These are phyloP conservation scores for Adansonia gregorii DNA, from an alignment of 441 rosid species.

Conservation along the genomic window DNA sequence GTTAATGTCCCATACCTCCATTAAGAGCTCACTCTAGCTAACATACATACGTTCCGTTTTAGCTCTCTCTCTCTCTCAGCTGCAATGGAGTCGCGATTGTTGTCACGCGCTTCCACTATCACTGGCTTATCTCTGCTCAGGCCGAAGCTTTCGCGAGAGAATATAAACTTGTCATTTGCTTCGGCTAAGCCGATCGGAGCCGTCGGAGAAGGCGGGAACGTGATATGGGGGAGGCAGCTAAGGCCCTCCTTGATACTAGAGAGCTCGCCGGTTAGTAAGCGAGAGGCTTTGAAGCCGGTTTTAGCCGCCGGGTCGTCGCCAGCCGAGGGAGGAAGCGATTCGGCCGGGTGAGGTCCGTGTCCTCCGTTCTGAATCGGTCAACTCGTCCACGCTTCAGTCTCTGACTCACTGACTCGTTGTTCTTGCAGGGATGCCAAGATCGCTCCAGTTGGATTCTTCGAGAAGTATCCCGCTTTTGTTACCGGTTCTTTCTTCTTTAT, in stretches of 20 bases:
- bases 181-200: slow-evolving; percentile 56
- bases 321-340: slow-evolving; percentile 73
- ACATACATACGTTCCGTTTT: slow-evolving; percentile 24
- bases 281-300: slow-evolving; percentile 48
- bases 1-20: neutral
- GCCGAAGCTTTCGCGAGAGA: slow-evolving; percentile 46
- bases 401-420: slow-evolving; percentile 42
- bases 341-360: slow-evolving; percentile 94
- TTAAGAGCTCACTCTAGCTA: slow-evolving; percentile 36
- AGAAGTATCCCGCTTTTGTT: slow-evolving; percentile 71
- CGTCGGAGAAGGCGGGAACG: slow-evolving; percentile 71
- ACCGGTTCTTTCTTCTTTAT: slow-evolving; percentile 97
- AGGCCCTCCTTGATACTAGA: slow-evolving; percentile 70
- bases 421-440: slow-evolving; percentile 50
- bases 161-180: slow-evolving; percentile 33
- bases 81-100: slow-evolving; percentile 82
- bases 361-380: slow-evolving; percentile 50
- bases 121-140: slow-evolving; percentile 45
- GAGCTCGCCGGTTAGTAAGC: slow-evolving; percentile 35
- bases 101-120: slow-evolving; percentile 61
- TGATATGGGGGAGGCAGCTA: slow-evolving; percentile 82
- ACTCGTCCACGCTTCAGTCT: slow-evolving; percentile 25
- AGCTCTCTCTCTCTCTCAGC: slow-evolving; percentile 21
- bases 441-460: slow-evolving; percentile 65
- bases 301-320: slow-evolving; percentile 69